phyloP scores from a whole-genome alignment of 2,329 filamentous ascomycete species.

The Conoideocrella luteorostrata region DNA sequence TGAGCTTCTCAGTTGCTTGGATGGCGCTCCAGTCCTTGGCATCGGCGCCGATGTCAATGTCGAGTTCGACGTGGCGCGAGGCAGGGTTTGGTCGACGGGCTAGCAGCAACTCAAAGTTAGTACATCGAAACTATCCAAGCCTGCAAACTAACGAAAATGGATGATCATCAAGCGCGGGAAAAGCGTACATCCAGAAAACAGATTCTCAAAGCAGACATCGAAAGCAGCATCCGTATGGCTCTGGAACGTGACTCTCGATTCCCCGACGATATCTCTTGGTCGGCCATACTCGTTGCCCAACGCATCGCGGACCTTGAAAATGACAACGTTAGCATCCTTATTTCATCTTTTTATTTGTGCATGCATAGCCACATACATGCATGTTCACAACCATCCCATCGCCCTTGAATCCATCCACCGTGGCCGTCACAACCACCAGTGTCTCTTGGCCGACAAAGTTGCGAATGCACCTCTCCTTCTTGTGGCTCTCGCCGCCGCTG shows the following conservation, averaged over 20 bases:
- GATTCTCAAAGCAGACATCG: slow-evolving; percentile 94
- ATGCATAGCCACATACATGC: slow-evolving; percentile 56
- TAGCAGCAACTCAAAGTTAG: slow-evolving; percentile 19
- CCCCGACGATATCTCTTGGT: slow-evolving; percentile 85
- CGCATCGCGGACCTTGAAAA: slow-evolving; percentile 77
- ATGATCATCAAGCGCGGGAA: too few species aligned
- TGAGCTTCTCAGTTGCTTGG: slow-evolving; percentile 93
- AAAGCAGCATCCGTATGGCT: slow-evolving; percentile 87
- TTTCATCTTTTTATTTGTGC: background rate
- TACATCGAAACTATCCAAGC: too few species aligned
- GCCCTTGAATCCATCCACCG: slow-evolving; percentile 73
- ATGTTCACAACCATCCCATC: slow-evolving; percentile 94
- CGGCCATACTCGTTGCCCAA: slow-evolving; percentile 93
- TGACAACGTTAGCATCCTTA: too few species aligned
- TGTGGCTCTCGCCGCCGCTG: slow-evolving; percentile 40
- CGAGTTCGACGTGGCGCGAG: slow-evolving; percentile 74
- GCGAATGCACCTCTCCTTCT: slow-evolving; percentile 83
- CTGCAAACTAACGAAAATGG: too few species aligned
- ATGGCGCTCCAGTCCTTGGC: slow-evolving; percentile 98
- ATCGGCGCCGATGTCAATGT: slow-evolving; percentile 93
- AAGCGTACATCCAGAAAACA: slow-evolving; percentile 60
- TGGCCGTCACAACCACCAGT: slow-evolving; percentile 90
- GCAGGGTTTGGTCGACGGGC: slow-evolving; percentile 39
- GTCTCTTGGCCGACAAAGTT: slow-evolving; percentile 94
- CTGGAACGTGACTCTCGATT: slow-evolving; percentile 90